Conservation (phyloP, 495 filamentous ascomycete species). For the Aspergillus affinis region DNA sequence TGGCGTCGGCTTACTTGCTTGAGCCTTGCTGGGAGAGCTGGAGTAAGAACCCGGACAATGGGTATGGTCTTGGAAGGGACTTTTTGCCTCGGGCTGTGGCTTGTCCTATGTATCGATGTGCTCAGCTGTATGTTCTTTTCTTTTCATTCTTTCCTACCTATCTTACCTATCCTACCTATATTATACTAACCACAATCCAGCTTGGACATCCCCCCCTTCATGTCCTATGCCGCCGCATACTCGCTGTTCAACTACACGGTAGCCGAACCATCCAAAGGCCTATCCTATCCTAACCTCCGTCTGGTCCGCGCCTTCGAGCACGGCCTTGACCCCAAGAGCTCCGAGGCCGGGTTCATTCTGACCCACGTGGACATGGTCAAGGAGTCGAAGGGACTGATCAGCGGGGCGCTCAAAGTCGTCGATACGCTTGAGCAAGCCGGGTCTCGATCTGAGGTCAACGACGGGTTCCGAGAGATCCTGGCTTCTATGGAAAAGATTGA, state of each 20-base stretch:
- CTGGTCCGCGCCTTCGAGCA: constrained; percentile 87
- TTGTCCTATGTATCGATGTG: constrained; percentile 72
- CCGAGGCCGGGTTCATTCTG: constrained; percentile 87
- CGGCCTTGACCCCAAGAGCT: constrained; percentile 80
- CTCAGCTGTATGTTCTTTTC: constrained; percentile 63
- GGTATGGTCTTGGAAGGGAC: constrained; percentile 73
- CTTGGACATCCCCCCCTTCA: constrained; percentile 67
- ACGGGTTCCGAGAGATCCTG: constrained; percentile 61
- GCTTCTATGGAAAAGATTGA: constrained; percentile 69
- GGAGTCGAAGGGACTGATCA: constrained; percentile 69
- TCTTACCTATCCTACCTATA: background rate
- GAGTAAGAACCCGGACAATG: constrained; percentile 58
- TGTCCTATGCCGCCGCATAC: constrained; percentile 93
- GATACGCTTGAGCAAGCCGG: constrained; percentile 51
- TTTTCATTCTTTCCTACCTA: constrained; percentile 5
- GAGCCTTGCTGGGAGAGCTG: constrained; percentile 84
- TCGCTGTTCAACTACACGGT: constrained; percentile 87
- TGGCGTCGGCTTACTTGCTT: constrained; percentile 85
- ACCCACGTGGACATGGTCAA: constrained; percentile 84
- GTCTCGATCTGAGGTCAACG: constrained; percentile 58
- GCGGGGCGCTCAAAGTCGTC: constrained; percentile 64
- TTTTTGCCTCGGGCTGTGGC: constrained; percentile 68
- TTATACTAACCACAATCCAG: constrained; percentile 24
- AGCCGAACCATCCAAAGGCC: constrained; percentile 59
- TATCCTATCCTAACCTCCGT: constrained; percentile 72